Evolutionary conservation across 805 yeast species (phyloP), one percentile per base, ranked within the genome.

Genomic region (Barnettozyma populi): DNA sequence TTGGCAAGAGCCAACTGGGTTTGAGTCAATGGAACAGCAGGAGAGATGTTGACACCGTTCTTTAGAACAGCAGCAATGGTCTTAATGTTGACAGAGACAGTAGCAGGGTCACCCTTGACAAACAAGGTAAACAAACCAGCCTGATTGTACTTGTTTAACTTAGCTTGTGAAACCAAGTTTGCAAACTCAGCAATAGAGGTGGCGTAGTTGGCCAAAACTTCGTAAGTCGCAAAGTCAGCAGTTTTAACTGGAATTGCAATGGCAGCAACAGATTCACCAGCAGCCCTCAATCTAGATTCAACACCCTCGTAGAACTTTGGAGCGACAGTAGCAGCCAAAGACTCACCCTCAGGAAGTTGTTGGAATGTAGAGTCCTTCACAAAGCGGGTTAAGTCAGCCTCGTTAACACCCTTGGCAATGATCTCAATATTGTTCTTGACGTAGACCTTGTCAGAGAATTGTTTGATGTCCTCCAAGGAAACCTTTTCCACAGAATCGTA

Each of bases 101-200:
- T 71, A 34, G 77, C 65, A 50, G 90, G 78, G 34, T 75, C 63
- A 56, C 85, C 86, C 52, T 79, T 63, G 53, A 84, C 83, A 47
- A 79, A 69, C 48, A 89, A 74, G 58, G 84, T 78, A 72, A 94
- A 85, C 61, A 94, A 77, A 49, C 92, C 87, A 51, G 90, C 87
- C 64, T 84, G 90, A 56, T 80, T 73, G 78, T 85, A 90, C 64
- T 78, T 73, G 65, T 74, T 71, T 60, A 86, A 72, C 59, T 73
- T 58, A 53, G 75, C 79, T 48, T 67, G 67, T 53, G 86, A 66
- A 59, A 78, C 70, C 54, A 79, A 73, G 47, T 81, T 75, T 39
- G 82, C 65, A 44, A 66, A 62, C 51, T 79, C 74, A 49, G 75
- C 75, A 68, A 86, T 76, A 49, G 81, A 67, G 43, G 76, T 62